A percentile compares a stretch with the other conserved stretches of the same genome.
Evolutionary conservation across 139 green algal species (phyloP).

Genomic region (Parachlorella kessleri): DNA sequence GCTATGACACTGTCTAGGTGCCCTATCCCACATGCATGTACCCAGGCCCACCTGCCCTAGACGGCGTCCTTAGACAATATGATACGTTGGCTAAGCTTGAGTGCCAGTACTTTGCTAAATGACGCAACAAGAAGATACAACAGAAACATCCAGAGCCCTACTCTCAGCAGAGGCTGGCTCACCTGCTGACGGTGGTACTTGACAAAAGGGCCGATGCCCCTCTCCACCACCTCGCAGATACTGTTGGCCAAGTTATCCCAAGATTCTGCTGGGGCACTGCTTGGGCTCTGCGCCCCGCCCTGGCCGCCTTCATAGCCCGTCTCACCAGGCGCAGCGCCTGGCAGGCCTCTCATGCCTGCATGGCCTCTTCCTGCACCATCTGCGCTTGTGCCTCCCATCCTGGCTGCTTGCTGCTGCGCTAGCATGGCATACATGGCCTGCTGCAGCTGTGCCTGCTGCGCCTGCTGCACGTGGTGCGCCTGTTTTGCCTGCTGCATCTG

Average conservation of each 20-base stretch:
- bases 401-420: not conserved
- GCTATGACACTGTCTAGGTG: no score
- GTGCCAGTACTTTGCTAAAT: no score
- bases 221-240: not conserved
- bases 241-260: not conserved
- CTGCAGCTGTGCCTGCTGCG: not conserved
- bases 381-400: not conserved
- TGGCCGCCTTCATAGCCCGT: not conserved
- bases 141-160: no score
- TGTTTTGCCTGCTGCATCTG: constrained; percentile 6
- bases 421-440: not conserved
- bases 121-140: no score
- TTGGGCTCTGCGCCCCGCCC: not conserved
- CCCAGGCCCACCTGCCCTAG: no score
- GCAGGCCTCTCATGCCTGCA: not conserved
- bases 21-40: no score
- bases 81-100: no score
- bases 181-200: constrained; percentile 42
- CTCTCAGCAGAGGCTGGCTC: no score
- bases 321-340: not conserved
- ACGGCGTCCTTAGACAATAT: no score
- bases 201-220: constrained; percentile 20
- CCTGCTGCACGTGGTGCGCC: constrained; percentile 1
- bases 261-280: not conserved
- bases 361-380: not conserved